Base-by-base conservation (phyloP, 495 filamentous ascomycete genomes). In the Antarctomyces pellizariae region DNA sequence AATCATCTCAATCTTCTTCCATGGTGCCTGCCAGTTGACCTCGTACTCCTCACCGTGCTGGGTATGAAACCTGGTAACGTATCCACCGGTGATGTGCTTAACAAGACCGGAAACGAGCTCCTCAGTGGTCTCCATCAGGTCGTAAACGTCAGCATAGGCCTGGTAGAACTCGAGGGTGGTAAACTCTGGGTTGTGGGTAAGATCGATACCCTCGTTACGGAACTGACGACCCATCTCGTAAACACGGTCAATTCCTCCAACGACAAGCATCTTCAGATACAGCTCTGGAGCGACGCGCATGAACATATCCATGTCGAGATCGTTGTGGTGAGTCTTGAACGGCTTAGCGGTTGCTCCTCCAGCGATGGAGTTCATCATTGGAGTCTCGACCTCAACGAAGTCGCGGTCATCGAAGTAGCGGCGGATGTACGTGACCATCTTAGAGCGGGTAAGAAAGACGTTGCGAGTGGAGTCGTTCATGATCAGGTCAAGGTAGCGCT, bases 101-200 rank as follows among this genome's bases (percentile, higher is more conserved):
- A 93, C 84, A 3, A 99, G 61, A n/a, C 68, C 64, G 1, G 79
- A 84, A 14, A 95, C 73, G 5, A 99, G 68, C 32, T 95, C 84
- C 47, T 99, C 89, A 1, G 89, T 95, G 39, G 82, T 54, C 27
- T 77, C 56, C 78, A 95, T 90, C 23, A 93, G 46, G 46, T 99
- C 86, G 49, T 79, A 75, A 25, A 84, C 62, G 51, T 95, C 89
- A 19, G 80, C 78, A 36, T 83, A 93, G 8, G 86, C 86, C 67
- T 68, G 69, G 51, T 99, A 99, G 57, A 93, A 93, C 49, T 99
- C 89, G 43, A 75, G 82, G 7, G 82, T 83, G 7, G 89, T 95
- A 58, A 95, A 99, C 42, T 99, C 86, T 2, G 86, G 86, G 54
- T 99, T 99, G 59, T 99, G 89, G 8, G 86, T 93, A 28, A 89